These are phyloP conservation scores for Apophysomyces sp. DNA, from an alignment of 371 early-diverging fungal species.

Conservation along the genomic window DNA sequence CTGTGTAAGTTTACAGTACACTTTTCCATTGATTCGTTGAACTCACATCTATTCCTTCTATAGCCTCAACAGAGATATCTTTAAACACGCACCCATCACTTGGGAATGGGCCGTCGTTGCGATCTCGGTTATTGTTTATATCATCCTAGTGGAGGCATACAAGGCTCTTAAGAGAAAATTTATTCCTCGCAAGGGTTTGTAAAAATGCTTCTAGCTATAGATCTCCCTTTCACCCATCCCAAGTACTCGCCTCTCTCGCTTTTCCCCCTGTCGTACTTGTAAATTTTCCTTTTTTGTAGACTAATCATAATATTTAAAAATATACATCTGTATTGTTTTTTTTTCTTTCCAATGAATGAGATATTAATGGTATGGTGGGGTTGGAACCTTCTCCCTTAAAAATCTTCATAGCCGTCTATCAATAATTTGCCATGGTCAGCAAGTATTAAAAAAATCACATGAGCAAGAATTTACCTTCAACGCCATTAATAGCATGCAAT, in stretches of 20 bases:
- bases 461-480: slow-evolving; percentile 43
- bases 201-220: background rate
- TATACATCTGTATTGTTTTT: background rate
- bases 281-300: background rate
- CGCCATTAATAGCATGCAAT: slow-evolving; percentile 53
- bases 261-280: background rate
- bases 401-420: slow-evolving; percentile 26
- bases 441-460: too few species aligned
- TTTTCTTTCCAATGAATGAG: background rate
- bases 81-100: slow-evolving; percentile 63
- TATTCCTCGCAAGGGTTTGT: slow-evolving; percentile 2
- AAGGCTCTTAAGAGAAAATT: slow-evolving; percentile 41
- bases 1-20: slow-evolving; percentile 23
- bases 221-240: background rate
- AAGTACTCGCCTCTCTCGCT: background rate
- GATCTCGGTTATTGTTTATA: slow-evolving; percentile 58
- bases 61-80: slow-evolving; percentile 62
- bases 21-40: background rate
- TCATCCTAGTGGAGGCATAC: slow-evolving; percentile 57
- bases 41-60: background rate
- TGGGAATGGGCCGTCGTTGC: slow-evolving; percentile 81
- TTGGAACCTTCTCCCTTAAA: slow-evolving; percentile 1
- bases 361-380: background rate
- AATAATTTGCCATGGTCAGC: background rate
- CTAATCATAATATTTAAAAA: background rate